phyloP scores from a whole-genome alignment of 805 yeast genomes.

The Schizosaccharomyces pombe region ASM294v3 CU329670.1:3979001-3979500 shows the following conservation, averaged over 20 bases:
- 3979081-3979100: too few relatives aligned
- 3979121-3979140: too few relatives aligned
- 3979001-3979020: too few relatives aligned
- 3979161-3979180: constrained; percentile 26
- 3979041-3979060: too few relatives aligned
- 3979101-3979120: too few relatives aligned
- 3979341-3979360: background rate
- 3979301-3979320: background rate
- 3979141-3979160: background rate
- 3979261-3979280: constrained; percentile 34
- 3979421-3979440: background rate
- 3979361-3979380: background rate
- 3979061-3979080: too few relatives aligned
- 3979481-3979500: background rate
- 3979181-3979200: constrained; percentile 53
- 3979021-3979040: too few relatives aligned
- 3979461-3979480: background rate
- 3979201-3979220: constrained; percentile 51
- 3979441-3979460: background rate
- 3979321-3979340: background rate
- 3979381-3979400: background rate
- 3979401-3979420: background rate
- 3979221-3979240: constrained; percentile 52
- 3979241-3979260: constrained; percentile 44
- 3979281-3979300: constrained; percentile 24